These are phyloP conservation scores for Lithohypha guttulata DNA, from an alignment of 2,329 filamentous ascomycete genomes.

Conservation along the genomic window DNA sequence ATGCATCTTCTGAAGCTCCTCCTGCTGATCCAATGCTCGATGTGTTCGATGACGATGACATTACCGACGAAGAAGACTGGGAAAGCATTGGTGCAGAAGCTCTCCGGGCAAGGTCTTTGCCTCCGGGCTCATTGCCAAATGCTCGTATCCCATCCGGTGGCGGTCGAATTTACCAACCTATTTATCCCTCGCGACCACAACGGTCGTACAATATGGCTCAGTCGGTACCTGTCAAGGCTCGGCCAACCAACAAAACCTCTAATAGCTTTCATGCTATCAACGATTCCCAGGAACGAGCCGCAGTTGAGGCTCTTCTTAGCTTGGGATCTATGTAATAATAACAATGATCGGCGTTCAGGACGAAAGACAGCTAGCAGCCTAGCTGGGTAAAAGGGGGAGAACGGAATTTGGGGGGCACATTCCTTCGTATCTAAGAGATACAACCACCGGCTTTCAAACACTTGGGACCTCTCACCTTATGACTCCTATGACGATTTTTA, in stretches of 20 bases:
- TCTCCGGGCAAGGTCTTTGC: conserved; percentile 55
- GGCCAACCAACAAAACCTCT: conserved; percentile 28
- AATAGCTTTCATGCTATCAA: conserved; percentile 24
- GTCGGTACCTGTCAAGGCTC: conserved; percentile 31
- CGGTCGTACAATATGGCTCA: conserved; percentile 22
- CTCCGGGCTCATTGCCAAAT: conserved; percentile 24
- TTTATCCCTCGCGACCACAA: conserved; percentile 20
- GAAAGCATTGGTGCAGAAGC: conserved; percentile 77
- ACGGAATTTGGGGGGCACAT: no score
- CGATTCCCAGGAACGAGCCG: conserved; percentile 35
- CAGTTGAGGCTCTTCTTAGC: conserved; percentile 38
- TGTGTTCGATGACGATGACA: conserved; percentile 72
- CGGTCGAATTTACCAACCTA: conserved; percentile 29
- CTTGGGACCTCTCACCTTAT: conserved; percentile 15
- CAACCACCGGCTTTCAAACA: no score
- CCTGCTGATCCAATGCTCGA: conserved; percentile 56
- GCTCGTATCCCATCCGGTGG: conserved; percentile 28
- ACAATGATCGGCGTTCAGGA: conserved; percentile 2
- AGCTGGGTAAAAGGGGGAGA: conserved; percentile 5
- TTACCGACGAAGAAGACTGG: conserved; percentile 96
- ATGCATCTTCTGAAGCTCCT: conserved; percentile 61
- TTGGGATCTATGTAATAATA: conserved; percentile 37
- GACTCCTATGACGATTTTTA: conserved; percentile 15
- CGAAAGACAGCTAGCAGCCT: neutral
- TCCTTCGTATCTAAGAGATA: conserved; percentile 8